Evolutionary conservation across 192 early-diverging fungal genomes (phyloP).

Genomic region (Paraglomus brasilianum): DNA sequence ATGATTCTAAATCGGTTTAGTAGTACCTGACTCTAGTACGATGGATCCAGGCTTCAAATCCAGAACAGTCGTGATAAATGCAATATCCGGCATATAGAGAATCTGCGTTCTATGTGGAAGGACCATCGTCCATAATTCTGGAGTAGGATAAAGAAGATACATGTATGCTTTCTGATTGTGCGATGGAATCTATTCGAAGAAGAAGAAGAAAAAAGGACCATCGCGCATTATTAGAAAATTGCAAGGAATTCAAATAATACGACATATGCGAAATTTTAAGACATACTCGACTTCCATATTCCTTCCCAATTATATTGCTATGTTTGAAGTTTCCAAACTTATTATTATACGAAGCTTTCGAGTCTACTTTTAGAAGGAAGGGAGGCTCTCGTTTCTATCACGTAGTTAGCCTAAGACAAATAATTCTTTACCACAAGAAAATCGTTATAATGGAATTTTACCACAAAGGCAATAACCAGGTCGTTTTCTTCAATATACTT

Average conservation of each 20-base stretch:
- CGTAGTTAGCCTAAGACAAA: slow-evolving; percentile 16
- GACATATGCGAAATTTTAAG: not conserved
- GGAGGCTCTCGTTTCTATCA: slow-evolving; percentile 34
- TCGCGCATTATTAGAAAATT: not conserved
- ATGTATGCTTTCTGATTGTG: slow-evolving; percentile 69
- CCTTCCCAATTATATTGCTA: slow-evolving; percentile 80
- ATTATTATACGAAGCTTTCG: slow-evolving; percentile 68
- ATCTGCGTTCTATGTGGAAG: slow-evolving; percentile 97
- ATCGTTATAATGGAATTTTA: slow-evolving; percentile 36
- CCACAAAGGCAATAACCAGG: slow-evolving; percentile 71
- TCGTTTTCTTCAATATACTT: slow-evolving; percentile 72
- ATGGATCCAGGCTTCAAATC: slow-evolving; percentile 81
- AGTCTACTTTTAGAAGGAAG: slow-evolving; percentile 44
- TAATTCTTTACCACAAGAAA: not conserved
- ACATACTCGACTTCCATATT: slow-evolving; percentile 76
- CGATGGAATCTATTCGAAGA: slow-evolving; percentile 52
- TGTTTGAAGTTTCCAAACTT: slow-evolving; percentile 80
- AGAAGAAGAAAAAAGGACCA: not conserved
- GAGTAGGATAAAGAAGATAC: slow-evolving; percentile 87
- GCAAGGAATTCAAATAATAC: not conserved
- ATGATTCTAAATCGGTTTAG: slow-evolving; percentile 16
- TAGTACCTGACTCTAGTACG: slow-evolving; percentile 80
- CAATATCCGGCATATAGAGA: slow-evolving; percentile 92
- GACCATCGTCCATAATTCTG: slow-evolving; percentile 91
- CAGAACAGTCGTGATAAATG: slow-evolving; percentile 78